Conservation (phyloP, 129 eudicot genomes). For the Flaveria sonorensis region DNA sequence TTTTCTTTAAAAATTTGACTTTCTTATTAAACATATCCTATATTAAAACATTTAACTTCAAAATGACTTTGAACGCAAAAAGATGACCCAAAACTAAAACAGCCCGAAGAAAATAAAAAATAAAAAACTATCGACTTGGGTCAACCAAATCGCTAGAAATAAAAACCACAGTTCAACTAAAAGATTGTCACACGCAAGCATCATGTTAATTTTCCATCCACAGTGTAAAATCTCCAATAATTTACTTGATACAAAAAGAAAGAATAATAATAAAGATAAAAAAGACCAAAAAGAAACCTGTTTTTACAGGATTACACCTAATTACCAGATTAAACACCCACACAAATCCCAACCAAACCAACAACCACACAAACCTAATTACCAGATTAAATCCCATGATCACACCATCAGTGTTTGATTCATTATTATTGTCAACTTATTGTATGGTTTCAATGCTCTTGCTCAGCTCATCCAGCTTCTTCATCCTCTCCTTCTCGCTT, state of each 20-base stretch:
- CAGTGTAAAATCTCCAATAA: not conserved
- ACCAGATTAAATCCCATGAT: conserved; percentile 30
- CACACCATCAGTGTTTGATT: conserved; percentile 21
- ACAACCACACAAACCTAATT: conserved; percentile 61
- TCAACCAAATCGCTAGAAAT: too few species aligned
- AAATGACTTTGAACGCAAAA: too few species aligned
- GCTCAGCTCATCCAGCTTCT: conserved; percentile 92
- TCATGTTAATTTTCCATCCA: conserved; percentile 4
- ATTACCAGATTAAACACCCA: conserved; percentile 31
- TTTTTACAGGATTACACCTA: conserved; percentile 41
- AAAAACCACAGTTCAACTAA: too few species aligned
- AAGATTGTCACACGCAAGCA: too few species aligned
- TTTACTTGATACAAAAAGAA: conserved; percentile 19
- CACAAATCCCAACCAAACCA: conserved; percentile 55
- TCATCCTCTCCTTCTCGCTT: conserved; percentile 88
- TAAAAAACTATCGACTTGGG: too few species aligned
- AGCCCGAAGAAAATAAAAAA: too few species aligned
- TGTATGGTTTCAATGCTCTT: conserved; percentile 74
- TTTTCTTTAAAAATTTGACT: too few species aligned
- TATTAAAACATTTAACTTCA: too few species aligned
- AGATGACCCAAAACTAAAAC: too few species aligned
- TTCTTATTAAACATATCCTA: too few species aligned
- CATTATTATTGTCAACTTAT: conserved; percentile 29
- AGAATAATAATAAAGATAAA: conserved; percentile 24
- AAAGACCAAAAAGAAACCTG: conserved; percentile 51